These are phyloP conservation scores for Floccularia luteovirens DNA, from an alignment of 768 basidiomycete species.

Conservation along the genomic window DNA sequence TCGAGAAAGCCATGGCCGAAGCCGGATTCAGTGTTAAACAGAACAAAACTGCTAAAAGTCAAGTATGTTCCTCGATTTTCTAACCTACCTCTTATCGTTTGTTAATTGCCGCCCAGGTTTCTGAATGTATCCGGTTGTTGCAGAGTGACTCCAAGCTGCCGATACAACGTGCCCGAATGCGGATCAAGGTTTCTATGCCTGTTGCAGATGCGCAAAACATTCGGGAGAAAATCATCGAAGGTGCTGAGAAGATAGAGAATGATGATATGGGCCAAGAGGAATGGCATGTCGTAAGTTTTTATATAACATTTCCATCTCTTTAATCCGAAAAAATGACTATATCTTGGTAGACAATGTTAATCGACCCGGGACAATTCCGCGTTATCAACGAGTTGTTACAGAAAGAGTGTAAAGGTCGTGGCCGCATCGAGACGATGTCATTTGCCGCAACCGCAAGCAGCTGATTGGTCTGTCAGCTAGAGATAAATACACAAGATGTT, in stretches of 20 bases:
- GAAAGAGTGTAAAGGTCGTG: constrained; percentile 84
- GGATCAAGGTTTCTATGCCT: constrained; percentile 77
- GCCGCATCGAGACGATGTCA: constrained; percentile 77
- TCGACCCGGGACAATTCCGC: constrained; percentile 90
- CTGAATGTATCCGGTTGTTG: constrained; percentile 80
- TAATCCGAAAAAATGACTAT: constrained; percentile 1
- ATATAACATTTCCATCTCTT: neutral
- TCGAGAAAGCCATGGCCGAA: constrained; percentile 97
- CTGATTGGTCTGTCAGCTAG: constrained; percentile 1
- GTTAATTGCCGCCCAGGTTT: constrained; percentile 46
- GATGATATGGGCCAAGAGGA: constrained; percentile 66
- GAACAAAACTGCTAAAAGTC: constrained; percentile 90
- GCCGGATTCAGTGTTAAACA: constrained; percentile 87
- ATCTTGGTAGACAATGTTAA: constrained; percentile 66
- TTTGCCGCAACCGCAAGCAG: constrained; percentile 53
- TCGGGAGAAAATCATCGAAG: constrained; percentile 61
- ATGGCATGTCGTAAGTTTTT: constrained; percentile 76
- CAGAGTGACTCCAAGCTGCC: constrained; percentile 82
- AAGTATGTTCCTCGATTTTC: constrained; percentile 39
- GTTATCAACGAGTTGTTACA: constrained; percentile 85
- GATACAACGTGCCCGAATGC: constrained; percentile 91
- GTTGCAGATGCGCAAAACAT: constrained; percentile 56
- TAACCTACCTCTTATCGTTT: neutral
- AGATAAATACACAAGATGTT: neutral
- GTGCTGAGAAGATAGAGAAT: constrained; percentile 79